phyloP scores from a whole-genome alignment of 2,329 filamentous ascomycete species.

The Talaromyces sp. region DNA sequence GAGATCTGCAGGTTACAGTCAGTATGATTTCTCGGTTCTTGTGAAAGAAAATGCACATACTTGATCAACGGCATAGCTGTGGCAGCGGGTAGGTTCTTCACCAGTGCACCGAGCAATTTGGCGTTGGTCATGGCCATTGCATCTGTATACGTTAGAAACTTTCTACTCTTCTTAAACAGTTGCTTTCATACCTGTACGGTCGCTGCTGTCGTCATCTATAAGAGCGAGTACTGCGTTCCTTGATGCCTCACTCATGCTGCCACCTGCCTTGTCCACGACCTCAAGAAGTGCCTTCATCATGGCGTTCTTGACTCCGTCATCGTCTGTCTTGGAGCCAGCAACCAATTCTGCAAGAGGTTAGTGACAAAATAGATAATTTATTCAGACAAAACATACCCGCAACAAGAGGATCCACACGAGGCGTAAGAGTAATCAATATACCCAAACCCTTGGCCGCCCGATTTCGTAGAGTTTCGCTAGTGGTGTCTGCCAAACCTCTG shows the following conservation, averaged over 20 bases:
- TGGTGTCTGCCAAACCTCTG: slow-evolving; percentile 87
- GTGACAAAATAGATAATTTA: slow-evolving; percentile 5
- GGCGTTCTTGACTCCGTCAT: slow-evolving; percentile 82
- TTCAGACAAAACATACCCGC: slow-evolving; percentile 40
- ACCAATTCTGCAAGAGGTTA: slow-evolving; percentile 65
- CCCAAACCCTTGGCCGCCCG: slow-evolving; percentile 91
- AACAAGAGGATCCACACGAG: slow-evolving; percentile 91
- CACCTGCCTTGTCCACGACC: slow-evolving; percentile 89
- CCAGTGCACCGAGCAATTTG: slow-evolving; percentile 80
- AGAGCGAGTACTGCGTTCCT: slow-evolving; percentile 79
- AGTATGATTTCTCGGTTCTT: slow-evolving; percentile 17
- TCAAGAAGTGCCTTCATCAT: slow-evolving; percentile 98
- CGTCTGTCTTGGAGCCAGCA: slow-evolving; percentile 87
- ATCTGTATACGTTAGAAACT: slow-evolving; percentile 36
- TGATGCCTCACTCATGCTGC: slow-evolving; percentile 90
- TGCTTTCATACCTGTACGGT: slow-evolving; percentile 58
- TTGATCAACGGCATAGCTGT: slow-evolving; percentile 61
- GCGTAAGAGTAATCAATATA: slow-evolving; percentile 91
- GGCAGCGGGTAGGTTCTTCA: slow-evolving; percentile 77
- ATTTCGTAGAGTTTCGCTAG: slow-evolving; percentile 80
- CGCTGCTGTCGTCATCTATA: slow-evolving; percentile 80
- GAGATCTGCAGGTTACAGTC: slow-evolving; percentile 53
- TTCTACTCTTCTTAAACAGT: neutral
- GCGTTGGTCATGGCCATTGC: slow-evolving; percentile 85
- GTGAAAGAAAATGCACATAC: slow-evolving; percentile 29